phyloP scores from a whole-genome alignment of 2,329 filamentous ascomycete species.

The Xylariaceae sp. region DNA sequence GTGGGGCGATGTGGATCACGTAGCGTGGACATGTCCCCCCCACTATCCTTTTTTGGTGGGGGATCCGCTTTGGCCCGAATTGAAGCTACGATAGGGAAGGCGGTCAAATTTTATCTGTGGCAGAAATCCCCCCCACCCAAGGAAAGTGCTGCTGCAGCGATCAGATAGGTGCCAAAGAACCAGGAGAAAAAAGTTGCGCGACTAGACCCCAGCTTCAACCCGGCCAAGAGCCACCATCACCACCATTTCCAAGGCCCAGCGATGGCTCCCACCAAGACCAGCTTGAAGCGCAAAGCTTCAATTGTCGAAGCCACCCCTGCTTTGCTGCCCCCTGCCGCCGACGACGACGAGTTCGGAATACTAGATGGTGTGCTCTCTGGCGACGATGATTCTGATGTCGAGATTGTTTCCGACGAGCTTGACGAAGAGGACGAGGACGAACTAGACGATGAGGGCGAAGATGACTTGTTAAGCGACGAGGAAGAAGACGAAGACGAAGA shows the following conservation, averaged over 20 bases:
- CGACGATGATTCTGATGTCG: conserved; percentile 45
- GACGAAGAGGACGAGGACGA: conserved; percentile 38
- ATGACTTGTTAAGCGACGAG: conserved; percentile 40
- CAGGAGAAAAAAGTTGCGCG: background rate
- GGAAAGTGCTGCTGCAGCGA: too few relatives aligned
- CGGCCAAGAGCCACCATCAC: too few relatives aligned
- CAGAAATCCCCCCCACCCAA: too few relatives aligned
- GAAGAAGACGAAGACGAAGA: conserved; percentile 35
- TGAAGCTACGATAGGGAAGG: too few relatives aligned
- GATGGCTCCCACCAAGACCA: conserved; percentile 40
- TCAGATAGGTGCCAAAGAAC: too few relatives aligned
- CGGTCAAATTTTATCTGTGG: too few relatives aligned
- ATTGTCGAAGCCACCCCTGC: conserved; percentile 47
- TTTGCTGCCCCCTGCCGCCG: conserved; percentile 45
- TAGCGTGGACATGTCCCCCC: too few relatives aligned
- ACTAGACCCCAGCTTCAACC: background rate
- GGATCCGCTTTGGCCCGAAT: too few relatives aligned
- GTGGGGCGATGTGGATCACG: too few relatives aligned
- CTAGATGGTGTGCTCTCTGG: conserved; percentile 49
- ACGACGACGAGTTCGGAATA: conserved; percentile 51
- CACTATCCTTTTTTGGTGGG: too few relatives aligned
- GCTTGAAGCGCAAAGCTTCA: conserved; percentile 63
- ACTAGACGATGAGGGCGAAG: conserved; percentile 36
- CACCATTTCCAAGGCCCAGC: background rate
- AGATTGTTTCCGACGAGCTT: conserved; percentile 37